Percentiles rank a stretch among this genome's conserved stretches.
These are phyloP conservation scores for Phanerodontia chrysosporium DNA, from an alignment of 768 basidiomycete genomes.

Conservation along the genomic window DNA sequence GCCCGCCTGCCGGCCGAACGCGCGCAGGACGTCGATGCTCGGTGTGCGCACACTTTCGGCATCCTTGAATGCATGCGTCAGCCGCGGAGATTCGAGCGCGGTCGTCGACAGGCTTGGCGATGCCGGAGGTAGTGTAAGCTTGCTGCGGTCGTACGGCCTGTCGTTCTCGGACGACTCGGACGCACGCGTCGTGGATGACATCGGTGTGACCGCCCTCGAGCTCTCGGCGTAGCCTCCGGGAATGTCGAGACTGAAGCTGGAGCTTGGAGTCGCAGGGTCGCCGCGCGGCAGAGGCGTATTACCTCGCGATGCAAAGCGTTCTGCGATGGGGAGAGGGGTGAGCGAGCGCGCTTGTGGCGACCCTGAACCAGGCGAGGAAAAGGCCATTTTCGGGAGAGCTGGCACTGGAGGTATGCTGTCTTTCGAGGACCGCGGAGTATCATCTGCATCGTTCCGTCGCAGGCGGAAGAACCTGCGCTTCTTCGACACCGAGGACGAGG, in stretches of 20 bases:
- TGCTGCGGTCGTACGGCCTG: neutral
- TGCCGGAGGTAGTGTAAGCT: neutral
- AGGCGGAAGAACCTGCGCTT: constrained; percentile 26
- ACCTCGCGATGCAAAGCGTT: neutral
- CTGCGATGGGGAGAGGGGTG: neutral
- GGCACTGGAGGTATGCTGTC: constrained; percentile 14
- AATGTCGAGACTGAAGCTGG: neutral
- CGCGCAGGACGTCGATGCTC: constrained; percentile 22
- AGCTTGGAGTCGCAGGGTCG: neutral
- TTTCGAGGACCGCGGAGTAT: neutral
- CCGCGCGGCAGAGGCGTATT: neutral
- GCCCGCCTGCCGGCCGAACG: constrained; percentile 18
- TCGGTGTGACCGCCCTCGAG: constrained; percentile 1
- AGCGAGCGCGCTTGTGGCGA: neutral
- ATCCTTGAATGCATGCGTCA: constrained; percentile 22
- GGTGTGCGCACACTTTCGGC: constrained; percentile 24
- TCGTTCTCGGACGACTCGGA: neutral
- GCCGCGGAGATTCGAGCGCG: constrained; percentile 6
- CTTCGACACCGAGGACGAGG: constrained; percentile 21
- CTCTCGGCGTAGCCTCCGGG: neutral
- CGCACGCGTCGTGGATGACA: neutral
- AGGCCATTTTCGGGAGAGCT: constrained; percentile 4
- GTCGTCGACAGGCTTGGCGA: neutral
- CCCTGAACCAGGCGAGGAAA: constrained; percentile 4
- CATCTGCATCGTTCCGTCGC: constrained; percentile 10